Conservation (phyloP, 306 rosid species). For the Lathyrus aphaca region DNA sequence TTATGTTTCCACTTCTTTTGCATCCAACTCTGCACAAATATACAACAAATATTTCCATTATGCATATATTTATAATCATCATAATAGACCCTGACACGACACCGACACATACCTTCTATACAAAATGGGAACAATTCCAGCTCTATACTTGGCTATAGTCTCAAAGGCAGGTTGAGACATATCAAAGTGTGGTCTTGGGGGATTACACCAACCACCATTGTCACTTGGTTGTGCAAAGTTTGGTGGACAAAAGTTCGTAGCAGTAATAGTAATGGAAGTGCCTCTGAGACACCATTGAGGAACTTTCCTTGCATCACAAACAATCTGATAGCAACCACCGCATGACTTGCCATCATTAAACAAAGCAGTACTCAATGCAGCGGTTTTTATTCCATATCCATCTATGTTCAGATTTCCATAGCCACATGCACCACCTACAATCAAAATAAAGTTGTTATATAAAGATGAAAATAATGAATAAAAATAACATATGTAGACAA, state of each 20-base stretch:
- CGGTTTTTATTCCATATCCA: constrained; percentile 66
- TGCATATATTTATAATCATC: neutral
- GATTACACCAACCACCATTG: constrained; percentile 75
- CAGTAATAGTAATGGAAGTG: constrained; percentile 60
- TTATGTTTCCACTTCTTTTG: constrained; percentile 54
- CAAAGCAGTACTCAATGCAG: constrained; percentile 69
- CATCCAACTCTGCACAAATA: constrained; percentile 53
- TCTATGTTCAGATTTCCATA: constrained; percentile 64
- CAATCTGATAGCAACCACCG: constrained; percentile 69
- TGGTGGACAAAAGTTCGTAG: constrained; percentile 81
- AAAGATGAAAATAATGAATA: too few species aligned
- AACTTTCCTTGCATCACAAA: constrained; percentile 50
- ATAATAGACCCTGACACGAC: too few species aligned
- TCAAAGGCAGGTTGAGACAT: constrained; percentile 69
- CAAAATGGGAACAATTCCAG: constrained; percentile 59
- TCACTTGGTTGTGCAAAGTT: constrained; percentile 55
- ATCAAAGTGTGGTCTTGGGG: constrained; percentile 68
- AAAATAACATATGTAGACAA: too few species aligned
- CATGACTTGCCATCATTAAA: constrained; percentile 66
- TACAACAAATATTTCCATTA: neutral
- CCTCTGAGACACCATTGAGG: constrained; percentile 70
- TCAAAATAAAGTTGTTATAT: neutral
- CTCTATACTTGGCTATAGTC: constrained; percentile 57
- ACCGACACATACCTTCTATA: constrained; percentile 45
- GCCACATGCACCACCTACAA: constrained; percentile 73